Evolutionary conservation across 179 eudicot genomes (phyloP).

Genomic region (Gypsophila paniculata): DNA sequence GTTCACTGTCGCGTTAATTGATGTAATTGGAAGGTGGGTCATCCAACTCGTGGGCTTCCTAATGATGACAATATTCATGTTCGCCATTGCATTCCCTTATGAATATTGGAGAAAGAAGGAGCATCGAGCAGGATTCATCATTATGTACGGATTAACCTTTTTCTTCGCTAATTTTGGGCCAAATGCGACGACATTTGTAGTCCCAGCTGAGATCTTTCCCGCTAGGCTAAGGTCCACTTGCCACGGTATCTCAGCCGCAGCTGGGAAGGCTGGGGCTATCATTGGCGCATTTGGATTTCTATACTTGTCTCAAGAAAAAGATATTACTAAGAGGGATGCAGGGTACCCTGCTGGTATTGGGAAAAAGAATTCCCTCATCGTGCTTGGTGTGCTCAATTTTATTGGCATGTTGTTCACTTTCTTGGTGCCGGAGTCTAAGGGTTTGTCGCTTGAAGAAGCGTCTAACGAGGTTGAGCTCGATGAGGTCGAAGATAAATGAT

Average conservation of each 20-base stretch:
- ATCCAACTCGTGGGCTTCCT: constrained; percentile 36
- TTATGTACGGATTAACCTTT: constrained; percentile 37
- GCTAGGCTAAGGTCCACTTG: constrained; percentile 43
- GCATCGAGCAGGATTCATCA: constrained; percentile 28
- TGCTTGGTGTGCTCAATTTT: constrained; percentile 24
- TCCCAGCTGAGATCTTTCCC: constrained; percentile 45
- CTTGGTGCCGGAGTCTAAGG: constrained; percentile 35
- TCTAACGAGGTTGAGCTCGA: constrained; percentile 29
- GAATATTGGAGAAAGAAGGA: constrained; percentile 29
- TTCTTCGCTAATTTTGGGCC: constrained; percentile 49
- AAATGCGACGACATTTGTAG: constrained; percentile 40
- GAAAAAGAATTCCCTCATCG: constrained; percentile 29
- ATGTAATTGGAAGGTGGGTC: constrained; percentile 27
- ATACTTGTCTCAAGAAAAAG: constrained; percentile 25
- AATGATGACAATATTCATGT: constrained; percentile 40
- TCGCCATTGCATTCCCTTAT: constrained; percentile 34
- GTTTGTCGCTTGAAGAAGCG: constrained; percentile 36
- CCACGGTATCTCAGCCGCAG: constrained; percentile 42
- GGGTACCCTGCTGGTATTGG: constrained; percentile 38
- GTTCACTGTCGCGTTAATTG: constrained; percentile 36
- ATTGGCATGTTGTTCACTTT: constrained; percentile 34
- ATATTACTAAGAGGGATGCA: constrained; percentile 8
- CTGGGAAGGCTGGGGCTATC: constrained; percentile 43
- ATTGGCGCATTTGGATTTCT: constrained; percentile 40
- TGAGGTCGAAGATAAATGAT: too few relatives aligned